These are phyloP conservation scores for Hypoxylon subgilvum DNA, from an alignment of 495 filamentous ascomycete species.

Conservation along the genomic window DNA sequence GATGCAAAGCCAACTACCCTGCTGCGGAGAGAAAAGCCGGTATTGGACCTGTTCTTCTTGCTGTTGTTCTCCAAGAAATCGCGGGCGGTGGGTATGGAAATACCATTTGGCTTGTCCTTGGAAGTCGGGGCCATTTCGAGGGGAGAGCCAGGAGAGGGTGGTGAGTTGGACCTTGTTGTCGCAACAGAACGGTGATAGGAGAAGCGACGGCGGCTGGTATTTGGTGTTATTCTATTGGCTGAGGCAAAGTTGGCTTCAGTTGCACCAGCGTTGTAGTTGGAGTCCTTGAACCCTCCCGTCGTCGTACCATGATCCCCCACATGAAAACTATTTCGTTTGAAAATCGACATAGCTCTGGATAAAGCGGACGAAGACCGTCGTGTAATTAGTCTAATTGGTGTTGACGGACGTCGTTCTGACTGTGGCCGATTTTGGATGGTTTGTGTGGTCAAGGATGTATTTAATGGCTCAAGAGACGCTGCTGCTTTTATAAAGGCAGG, in stretches of 20 bases:
- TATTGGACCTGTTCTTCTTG: conserved; percentile 56
- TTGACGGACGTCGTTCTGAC: conserved; percentile 21
- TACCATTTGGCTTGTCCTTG: conserved; percentile 39
- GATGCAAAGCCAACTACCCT: conserved; percentile 40
- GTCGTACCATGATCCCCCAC: conserved; percentile 27
- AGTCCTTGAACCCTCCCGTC: conserved; percentile 31
- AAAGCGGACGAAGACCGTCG: conserved; percentile 37
- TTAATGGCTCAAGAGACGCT: conserved; percentile 43
- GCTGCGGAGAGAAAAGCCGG: conserved; percentile 54
- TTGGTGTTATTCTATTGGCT: conserved; percentile 25
- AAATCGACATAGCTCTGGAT: conserved; percentile 38
- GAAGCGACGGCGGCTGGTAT: conserved; percentile 46
- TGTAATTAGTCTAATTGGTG: conserved; percentile 13
- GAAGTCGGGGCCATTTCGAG: conserved; percentile 43
- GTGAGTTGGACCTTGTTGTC: conserved; percentile 60
- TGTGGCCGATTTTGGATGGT: conserved; percentile 44
- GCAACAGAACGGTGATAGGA: conserved; percentile 53
- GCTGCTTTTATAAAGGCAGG: conserved; percentile 20
- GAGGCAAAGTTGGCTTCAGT: conserved; percentile 32
- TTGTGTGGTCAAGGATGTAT: conserved; percentile 39
- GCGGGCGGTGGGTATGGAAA: conserved; percentile 46
- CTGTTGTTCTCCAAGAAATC: conserved; percentile 49
- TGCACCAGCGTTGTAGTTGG: conserved; percentile 28
- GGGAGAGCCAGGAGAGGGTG: conserved; percentile 57
- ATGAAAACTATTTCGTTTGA: conserved; percentile 38